Conservation (phyloP, 2,329 filamentous ascomycete genomes). For the Aspergillus flavus region DNA sequence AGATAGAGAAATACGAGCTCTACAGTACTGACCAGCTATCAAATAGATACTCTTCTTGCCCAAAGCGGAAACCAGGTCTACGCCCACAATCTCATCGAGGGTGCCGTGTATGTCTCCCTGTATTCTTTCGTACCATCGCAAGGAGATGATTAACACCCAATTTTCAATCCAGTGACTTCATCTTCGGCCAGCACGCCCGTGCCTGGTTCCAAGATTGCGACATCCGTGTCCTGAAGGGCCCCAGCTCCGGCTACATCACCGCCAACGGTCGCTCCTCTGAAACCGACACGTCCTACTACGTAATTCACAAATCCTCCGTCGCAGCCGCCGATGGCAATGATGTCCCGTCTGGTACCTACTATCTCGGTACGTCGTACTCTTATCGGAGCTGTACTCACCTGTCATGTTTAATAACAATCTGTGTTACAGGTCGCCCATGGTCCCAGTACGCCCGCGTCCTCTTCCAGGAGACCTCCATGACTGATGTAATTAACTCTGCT, state of each 20-base stretch:
- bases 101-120: slow-evolving; percentile 44
- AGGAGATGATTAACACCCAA: not conserved
- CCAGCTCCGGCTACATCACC: slow-evolving; percentile 48
- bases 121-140: not conserved
- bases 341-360: slow-evolving; percentile 12
- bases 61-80: slow-evolving; percentile 59
- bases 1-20: not conserved
- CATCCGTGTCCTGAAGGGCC: slow-evolving; percentile 46
- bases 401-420: not conserved
- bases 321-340: slow-evolving; percentile 15
- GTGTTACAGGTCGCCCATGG: slow-evolving; percentile 11
- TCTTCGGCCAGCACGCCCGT: slow-evolving; percentile 57
- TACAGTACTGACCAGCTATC: not conserved
- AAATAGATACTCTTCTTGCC: slow-evolving; percentile 51
- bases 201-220: slow-evolving; percentile 57
- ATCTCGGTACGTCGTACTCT: slow-evolving; percentile 3
- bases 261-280: slow-evolving; percentile 48
- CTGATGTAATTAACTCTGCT: slow-evolving; percentile 57
- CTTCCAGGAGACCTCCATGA: slow-evolving; percentile 14
- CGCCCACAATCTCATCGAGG: slow-evolving; percentile 58
- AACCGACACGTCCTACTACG: slow-evolving; percentile 52
- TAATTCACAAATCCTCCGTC: slow-evolving; percentile 58
- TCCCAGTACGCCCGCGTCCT: slow-evolving; percentile 13
- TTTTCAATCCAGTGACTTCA: slow-evolving; percentile 50
- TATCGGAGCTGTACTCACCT: not conserved